Conservation (phyloP, 176 grass and related monocot genomes). For the Zizania latifolia region DNA sequence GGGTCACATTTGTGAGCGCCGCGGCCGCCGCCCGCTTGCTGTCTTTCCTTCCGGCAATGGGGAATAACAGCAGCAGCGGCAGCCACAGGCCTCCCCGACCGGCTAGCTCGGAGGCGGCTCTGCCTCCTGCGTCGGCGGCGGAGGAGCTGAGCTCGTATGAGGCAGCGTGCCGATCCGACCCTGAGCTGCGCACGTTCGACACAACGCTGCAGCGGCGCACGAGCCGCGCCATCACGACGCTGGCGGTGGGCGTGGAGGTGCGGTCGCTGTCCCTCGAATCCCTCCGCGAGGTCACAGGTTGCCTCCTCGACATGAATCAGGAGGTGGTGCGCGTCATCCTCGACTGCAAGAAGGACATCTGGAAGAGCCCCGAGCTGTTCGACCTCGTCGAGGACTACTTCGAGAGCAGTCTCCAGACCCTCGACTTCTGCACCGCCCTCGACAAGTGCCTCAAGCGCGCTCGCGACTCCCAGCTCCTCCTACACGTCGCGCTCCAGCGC, state of each 20-base stretch:
- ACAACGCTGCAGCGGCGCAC: constrained; percentile 74
- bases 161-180: constrained; percentile 76
- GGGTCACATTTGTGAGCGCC: constrained; percentile 9
- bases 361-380: constrained; percentile 81
- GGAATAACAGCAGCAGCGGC: constrained; percentile 29
- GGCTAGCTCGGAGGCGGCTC: constrained; percentile 7
- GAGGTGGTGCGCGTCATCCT: constrained; percentile 88
- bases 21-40: not conserved
- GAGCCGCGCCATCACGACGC: constrained; percentile 73
- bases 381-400: constrained; percentile 94
- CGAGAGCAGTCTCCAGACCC: constrained; percentile 87
- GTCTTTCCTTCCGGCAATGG: constrained; percentile 35
- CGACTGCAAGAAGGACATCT: constrained; percentile 93
- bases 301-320: constrained; percentile 98
- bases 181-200: constrained; percentile 85
- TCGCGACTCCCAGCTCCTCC: constrained; percentile 84
- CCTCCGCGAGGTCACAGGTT: constrained; percentile 78
- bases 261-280: constrained; percentile 73
- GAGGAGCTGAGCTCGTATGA: constrained; percentile 86
- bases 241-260: constrained; percentile 83
- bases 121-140: constrained; percentile 33
- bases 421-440: constrained; percentile 91
- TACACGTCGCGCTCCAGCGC: constrained; percentile 82
- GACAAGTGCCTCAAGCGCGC: constrained; percentile 94
- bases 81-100: constrained; percentile 9